Percentiles rank a stretch among this genome's conserved stretches.
These are phyloP conservation scores for Kockiozyma suomiensis DNA, from an alignment of 805 yeast species.

Conservation along the genomic window DNA sequence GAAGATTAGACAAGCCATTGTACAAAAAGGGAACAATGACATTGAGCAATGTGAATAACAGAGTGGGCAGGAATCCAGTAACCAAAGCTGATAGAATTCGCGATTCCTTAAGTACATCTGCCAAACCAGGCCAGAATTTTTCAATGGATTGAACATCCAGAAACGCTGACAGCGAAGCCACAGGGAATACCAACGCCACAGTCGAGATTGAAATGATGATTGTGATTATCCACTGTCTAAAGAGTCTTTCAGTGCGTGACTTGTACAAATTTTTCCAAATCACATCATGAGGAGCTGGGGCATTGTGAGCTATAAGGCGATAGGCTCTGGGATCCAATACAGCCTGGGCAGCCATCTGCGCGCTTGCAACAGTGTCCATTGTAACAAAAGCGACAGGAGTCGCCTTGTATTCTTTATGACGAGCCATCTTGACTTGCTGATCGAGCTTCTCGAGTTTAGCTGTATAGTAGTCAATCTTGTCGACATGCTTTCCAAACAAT, in stretches of 20 bases:
- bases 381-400: constrained; percentile 93
- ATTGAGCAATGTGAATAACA: constrained; percentile 83
- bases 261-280: constrained; percentile 89
- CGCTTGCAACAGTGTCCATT: constrained; percentile 92
- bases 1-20: constrained; percentile 77
- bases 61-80: constrained; percentile 88
- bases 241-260: constrained; percentile 69
- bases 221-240: constrained; percentile 66
- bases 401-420: constrained; percentile 71
- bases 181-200: constrained; percentile 77
- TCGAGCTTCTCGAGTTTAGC: constrained; percentile 70
- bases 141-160: constrained; percentile 76
- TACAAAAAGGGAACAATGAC: constrained; percentile 81
- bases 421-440: constrained; percentile 63
- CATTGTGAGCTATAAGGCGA: constrained; percentile 76
- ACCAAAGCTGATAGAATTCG: constrained; percentile 77
- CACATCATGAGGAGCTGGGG: constrained; percentile 96
- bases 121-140: constrained; percentile 81
- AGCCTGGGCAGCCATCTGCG: constrained; percentile 96
- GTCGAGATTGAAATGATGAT: constrained; percentile 67
- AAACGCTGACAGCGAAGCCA: constrained; percentile 79
- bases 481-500: constrained; percentile 67
- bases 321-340: constrained; percentile 87
- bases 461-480: constrained; percentile 78
- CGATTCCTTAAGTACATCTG: constrained; percentile 61